These are phyloP conservation scores for Cordyceps militaris DNA, from an alignment of 2,329 filamentous ascomycete species.

Conservation along the genomic window DNA sequence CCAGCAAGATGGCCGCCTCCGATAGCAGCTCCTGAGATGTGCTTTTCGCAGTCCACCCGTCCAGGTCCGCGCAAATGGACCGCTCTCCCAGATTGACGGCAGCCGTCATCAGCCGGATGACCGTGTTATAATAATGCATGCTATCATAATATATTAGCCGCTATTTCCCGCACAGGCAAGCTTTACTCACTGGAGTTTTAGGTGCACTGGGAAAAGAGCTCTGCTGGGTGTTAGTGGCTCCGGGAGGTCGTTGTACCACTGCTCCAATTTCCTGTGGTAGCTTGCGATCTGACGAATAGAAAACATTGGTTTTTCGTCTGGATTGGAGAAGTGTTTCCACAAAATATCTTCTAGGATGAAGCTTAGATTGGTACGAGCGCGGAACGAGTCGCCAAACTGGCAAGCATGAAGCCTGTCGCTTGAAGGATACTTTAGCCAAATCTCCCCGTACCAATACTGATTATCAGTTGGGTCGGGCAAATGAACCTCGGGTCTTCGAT, in stretches of 20 bases:
- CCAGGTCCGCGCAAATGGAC: not conserved
- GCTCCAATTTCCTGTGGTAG: constrained; percentile 14
- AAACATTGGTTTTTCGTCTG: constrained; percentile 15
- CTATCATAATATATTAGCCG: not conserved
- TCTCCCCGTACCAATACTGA: constrained; percentile 28
- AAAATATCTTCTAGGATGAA: constrained; percentile 27
- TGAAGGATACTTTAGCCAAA: constrained; percentile 30
- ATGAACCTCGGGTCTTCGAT: constrained; percentile 22
- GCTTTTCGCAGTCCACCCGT: not conserved
- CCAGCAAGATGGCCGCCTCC: not conserved
- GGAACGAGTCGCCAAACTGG: constrained; percentile 24
- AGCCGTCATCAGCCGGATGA: not conserved
- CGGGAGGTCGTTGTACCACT: constrained; percentile 25
- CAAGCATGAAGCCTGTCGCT: constrained; percentile 17
- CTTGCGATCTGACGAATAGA: constrained; percentile 18
- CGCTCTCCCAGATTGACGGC: not conserved
- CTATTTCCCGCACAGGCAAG: not conserved
- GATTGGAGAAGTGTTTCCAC: constrained; percentile 15
- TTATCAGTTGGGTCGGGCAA: constrained; percentile 24
- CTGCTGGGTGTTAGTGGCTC: not conserved
- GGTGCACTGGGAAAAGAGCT: not conserved
- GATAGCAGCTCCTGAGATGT: not conserved
- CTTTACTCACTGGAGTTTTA: not conserved
- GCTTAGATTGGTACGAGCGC: constrained; percentile 22
- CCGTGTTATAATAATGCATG: not conserved